Conservation (phyloP, 1,139 yeast species). For the Pichia sp. region DNA sequence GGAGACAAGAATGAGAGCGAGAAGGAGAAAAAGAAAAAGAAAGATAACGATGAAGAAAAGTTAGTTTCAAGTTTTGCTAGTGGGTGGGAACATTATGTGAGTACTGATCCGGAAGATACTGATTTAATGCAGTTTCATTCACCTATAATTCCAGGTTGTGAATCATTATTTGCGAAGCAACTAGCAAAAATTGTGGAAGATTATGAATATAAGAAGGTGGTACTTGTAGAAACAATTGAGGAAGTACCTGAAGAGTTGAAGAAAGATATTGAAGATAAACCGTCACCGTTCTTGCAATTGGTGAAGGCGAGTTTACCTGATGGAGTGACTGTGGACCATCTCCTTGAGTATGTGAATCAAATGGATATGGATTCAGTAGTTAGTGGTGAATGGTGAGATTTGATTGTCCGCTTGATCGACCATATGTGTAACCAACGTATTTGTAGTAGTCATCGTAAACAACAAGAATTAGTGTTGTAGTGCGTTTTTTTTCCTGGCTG, state of each 20-base stretch:
- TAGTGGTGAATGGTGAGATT: too few relatives aligned
- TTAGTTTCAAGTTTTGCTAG: too few relatives aligned
- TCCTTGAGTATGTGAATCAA: background rate
- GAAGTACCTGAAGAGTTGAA: background rate
- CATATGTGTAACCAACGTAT: too few relatives aligned
- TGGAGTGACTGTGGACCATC: background rate
- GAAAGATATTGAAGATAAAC: background rate
- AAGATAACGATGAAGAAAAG: too few relatives aligned
- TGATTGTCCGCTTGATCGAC: too few relatives aligned
- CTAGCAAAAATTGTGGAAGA: conserved; percentile 31
- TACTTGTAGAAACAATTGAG: conserved; percentile 20
- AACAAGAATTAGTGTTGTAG: too few relatives aligned
- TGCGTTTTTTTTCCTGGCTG: too few relatives aligned
- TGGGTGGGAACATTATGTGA: conserved; percentile 12
- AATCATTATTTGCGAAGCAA: conserved; percentile 44
- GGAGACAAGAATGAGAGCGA: conserved; percentile 33
- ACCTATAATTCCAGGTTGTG: conserved; percentile 67
- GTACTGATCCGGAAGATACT: background rate
- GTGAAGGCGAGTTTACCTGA: background rate
- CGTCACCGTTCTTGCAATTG: background rate
- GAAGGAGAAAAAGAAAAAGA: too few relatives aligned
- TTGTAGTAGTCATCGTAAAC: too few relatives aligned
- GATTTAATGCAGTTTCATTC: conserved; percentile 68
- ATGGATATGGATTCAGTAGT: background rate
- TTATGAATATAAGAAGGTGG: conserved; percentile 36